Conservation (phyloP, 2,329 filamentous ascomycete species). For the Pseudopyrenochaeta lycopersici region DNA sequence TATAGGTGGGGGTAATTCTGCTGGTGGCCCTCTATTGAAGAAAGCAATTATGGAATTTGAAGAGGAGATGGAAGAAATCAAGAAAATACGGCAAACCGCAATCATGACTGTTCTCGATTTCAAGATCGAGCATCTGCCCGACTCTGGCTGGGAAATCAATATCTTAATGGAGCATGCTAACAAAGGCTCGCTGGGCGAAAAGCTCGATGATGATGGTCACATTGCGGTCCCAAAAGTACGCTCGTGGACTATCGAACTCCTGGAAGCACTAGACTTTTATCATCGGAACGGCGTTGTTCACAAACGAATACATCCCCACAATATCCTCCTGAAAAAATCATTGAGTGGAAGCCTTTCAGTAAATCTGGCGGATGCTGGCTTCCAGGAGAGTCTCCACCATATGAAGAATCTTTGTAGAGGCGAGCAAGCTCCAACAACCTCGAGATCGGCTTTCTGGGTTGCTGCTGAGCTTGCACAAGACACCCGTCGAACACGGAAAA, state of each 20-base stretch:
- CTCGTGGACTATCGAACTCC: conserved; percentile 88
- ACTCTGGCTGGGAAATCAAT: conserved; percentile 72
- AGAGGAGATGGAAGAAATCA: conserved; percentile 76
- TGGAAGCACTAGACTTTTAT: conserved; percentile 87
- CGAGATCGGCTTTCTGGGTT: conserved; percentile 83
- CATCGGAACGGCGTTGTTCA: conserved; percentile 87
- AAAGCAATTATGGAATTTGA: conserved; percentile 81
- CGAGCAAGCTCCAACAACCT: conserved; percentile 63
- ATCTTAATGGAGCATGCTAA: conserved; percentile 80
- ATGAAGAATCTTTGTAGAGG: conserved; percentile 64
- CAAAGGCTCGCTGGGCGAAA: conserved; percentile 82
- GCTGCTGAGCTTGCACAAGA: conserved; percentile 77
- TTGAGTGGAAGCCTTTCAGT: conserved; percentile 71
- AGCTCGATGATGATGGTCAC: conserved; percentile 80
- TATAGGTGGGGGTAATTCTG: conserved; percentile 62
- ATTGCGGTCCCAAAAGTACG: conserved; percentile 79
- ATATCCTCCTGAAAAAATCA: conserved; percentile 79
- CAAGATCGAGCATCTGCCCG: conserved; percentile 69
- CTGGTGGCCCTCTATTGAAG: conserved; percentile 72
- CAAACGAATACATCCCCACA: conserved; percentile 80
- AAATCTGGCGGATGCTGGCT: conserved; percentile 78
- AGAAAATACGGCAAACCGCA: conserved; percentile 77
- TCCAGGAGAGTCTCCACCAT: conserved; percentile 72
- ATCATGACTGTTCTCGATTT: conserved; percentile 84
- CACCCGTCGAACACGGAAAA: conserved; percentile 71